These are phyloP conservation scores for Colletotrichum ledebouriae DNA, from an alignment of 2,329 filamentous ascomycete species.

Conservation along the genomic window DNA sequence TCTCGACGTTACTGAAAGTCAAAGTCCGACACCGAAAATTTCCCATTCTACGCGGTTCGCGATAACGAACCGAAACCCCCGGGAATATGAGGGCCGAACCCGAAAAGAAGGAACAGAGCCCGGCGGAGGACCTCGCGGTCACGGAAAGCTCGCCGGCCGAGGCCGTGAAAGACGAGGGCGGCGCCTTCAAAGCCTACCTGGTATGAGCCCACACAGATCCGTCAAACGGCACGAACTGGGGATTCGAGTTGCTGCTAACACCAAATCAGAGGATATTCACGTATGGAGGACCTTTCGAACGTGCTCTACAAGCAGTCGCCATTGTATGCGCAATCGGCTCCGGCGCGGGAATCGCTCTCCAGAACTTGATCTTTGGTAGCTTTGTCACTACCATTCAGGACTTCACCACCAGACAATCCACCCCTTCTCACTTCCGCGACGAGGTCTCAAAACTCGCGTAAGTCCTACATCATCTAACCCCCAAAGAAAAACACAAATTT, in stretches of 20 bases:
- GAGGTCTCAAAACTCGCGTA: conserved; percentile 52
- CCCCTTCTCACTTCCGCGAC: conserved; percentile 48
- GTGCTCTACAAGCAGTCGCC: conserved; percentile 47
- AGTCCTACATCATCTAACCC: neutral
- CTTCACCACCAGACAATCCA: conserved; percentile 48
- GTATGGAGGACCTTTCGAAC: conserved; percentile 48
- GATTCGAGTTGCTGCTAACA: neutral
- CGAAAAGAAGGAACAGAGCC: conserved; percentile 24
- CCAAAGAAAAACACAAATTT: no score
- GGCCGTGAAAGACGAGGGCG: conserved; percentile 36
- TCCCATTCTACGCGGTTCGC: neutral
- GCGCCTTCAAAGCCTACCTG: conserved; percentile 43
- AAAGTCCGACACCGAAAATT: neutral
- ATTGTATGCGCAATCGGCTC: conserved; percentile 53
- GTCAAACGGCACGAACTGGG: neutral
- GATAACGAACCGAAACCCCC: neutral
- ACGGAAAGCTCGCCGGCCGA: conserved; percentile 27
- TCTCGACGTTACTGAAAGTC: neutral
- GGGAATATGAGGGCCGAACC: conserved; percentile 29
- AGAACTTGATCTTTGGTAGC: conserved; percentile 55
- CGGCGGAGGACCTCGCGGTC: conserved; percentile 24
- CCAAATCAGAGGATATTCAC: conserved; percentile 49
- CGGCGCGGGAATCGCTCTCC: conserved; percentile 54
- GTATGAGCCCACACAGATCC: conserved; percentile 14
- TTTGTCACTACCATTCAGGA: conserved; percentile 54